Base-by-base conservation (phyloP, 129 eudicot species). In the Kitagawia praeruptora region DNA sequence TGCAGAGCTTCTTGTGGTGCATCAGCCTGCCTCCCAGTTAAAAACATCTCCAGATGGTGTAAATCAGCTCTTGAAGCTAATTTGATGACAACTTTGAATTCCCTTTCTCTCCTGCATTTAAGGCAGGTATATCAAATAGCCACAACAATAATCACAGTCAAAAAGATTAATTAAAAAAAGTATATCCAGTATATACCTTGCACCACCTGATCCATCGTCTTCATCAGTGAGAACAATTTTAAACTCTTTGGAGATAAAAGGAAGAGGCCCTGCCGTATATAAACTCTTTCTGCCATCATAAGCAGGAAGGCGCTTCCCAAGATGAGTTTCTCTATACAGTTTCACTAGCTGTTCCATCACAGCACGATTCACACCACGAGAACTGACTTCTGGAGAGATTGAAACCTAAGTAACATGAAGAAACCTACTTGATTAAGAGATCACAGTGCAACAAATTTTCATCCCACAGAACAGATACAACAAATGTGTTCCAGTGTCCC, bases 1-100 rank as follows among this genome's bases (percentile, higher is more conserved):
- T 96, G 99, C 27, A 96, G 90, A 7, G 97, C 97, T 85, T 96
- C 97, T 76, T 96, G 97, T 0, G 99, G 99, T 4, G 97, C 98
- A 92, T 96, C 99, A 37, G 99, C 93, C 81, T 87, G 96, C 83
- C 86, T 90, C 14, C 99, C 99, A 38, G 85, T 84, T 74, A 96
- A 78, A 81, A 96, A 96, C 97, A 89, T 83, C 15, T 85, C 97
- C 41, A 92, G 71, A 66, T 96, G 99, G 80, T 92, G 97, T 83
- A 96, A 78, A 78, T 90, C 98, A 64, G 93, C 97, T 34, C 98
- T 89, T 31, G 97, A 93, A 81, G 97, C 99, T 47, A 96, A 78
- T 80, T 96, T 96, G 75, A 96, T 96, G 54, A 90, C 98, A 75
- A 96, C 97, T 80, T 81, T 90, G 40, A 90, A 96, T 3, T 90